Percentiles rank a stretch among this genome's conserved stretches.
Evolutionary conservation across 2,329 filamentous ascomycete genomes (phyloP).

Genomic region (Ambrosiella beaveri): DNA sequence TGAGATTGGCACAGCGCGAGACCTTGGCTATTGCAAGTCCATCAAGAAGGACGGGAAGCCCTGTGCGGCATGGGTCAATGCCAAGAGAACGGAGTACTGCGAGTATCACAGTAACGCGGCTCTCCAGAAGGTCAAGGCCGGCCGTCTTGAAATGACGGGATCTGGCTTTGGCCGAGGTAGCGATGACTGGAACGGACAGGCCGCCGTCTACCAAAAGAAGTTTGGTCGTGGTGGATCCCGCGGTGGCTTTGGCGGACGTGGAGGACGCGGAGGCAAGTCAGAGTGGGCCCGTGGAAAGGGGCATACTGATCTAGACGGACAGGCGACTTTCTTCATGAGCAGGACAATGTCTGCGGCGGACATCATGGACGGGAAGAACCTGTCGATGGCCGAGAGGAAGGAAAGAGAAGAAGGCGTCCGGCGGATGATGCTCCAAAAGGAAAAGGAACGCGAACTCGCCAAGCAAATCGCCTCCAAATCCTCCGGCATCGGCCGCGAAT

Average conservation of each 20-base stretch:
- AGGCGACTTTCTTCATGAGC: constrained; percentile 37
- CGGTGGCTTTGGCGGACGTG: not conserved
- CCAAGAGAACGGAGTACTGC: constrained; percentile 74
- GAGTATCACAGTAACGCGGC: constrained; percentile 81
- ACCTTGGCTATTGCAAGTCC: constrained; percentile 76
- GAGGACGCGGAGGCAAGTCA: not conserved
- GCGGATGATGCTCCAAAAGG: constrained; percentile 44
- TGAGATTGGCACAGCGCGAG: constrained; percentile 69
- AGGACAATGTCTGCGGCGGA: constrained; percentile 37
- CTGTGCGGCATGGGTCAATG: constrained; percentile 76
- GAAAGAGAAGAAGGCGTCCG: constrained; percentile 50
- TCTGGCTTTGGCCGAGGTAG: constrained; percentile 31
- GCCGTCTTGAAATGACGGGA: constrained; percentile 63
- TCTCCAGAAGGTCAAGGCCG: constrained; percentile 41
- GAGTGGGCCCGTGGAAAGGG: constrained; percentile 13
- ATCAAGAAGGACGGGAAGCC: constrained; percentile 67
- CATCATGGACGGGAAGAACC: constrained; percentile 39
- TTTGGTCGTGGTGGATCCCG: constrained; percentile 30
- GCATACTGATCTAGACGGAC: constrained; percentile 41
- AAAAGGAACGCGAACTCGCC: constrained; percentile 57
- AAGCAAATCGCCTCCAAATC: constrained; percentile 42
- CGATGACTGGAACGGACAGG: constrained; percentile 18
- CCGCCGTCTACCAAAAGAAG: constrained; percentile 17
- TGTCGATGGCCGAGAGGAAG: constrained; percentile 34
- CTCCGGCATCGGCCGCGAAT: constrained; percentile 50